phyloP scores from a whole-genome alignment of 441 rosid species.

The Flueggea neowawraea region DNA sequence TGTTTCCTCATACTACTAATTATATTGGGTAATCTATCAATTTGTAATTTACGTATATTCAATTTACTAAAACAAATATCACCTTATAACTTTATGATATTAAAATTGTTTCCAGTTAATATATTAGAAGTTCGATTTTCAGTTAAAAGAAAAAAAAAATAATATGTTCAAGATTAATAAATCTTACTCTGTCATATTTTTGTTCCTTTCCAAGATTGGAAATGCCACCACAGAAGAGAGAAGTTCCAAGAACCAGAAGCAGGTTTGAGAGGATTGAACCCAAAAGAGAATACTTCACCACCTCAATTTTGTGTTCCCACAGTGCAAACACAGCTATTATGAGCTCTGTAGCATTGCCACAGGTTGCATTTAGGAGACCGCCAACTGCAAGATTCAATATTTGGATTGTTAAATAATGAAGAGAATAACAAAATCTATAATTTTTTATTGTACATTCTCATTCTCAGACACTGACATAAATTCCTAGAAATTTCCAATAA shows the following conservation, averaged over 20 bases:
- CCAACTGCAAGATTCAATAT: conserved; percentile 49
- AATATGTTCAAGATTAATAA: too few species aligned
- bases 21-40: not conserved
- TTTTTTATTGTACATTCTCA: too few species aligned
- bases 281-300: conserved; percentile 82
- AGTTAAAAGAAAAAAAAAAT: too few species aligned
- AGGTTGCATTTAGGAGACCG: conserved; percentile 89
- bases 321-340: conserved; percentile 88
- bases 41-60: not conserved
- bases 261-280: conserved; percentile 91
- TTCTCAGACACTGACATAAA: too few species aligned
- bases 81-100: too few species aligned
- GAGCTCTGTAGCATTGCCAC: conserved; percentile 95
- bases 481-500: too few species aligned
- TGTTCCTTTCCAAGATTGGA: conserved; percentile 57
- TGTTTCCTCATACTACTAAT: too few species aligned
- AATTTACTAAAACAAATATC: too few species aligned
- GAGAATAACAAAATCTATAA: not conserved
- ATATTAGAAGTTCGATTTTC: too few species aligned
- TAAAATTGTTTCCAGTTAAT: too few species aligned
- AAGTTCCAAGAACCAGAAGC: conserved; percentile 85
- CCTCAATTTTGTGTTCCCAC: conserved; percentile 49
- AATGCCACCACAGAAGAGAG: conserved; percentile 85
- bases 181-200: conserved; percentile 66
- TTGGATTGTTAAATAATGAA: not conserved